Percentiles rank a stretch among this genome's conserved stretches.
Conservation (phyloP, 2,329 filamentous ascomycete genomes). For the Leptographium radiaticola region DNA sequence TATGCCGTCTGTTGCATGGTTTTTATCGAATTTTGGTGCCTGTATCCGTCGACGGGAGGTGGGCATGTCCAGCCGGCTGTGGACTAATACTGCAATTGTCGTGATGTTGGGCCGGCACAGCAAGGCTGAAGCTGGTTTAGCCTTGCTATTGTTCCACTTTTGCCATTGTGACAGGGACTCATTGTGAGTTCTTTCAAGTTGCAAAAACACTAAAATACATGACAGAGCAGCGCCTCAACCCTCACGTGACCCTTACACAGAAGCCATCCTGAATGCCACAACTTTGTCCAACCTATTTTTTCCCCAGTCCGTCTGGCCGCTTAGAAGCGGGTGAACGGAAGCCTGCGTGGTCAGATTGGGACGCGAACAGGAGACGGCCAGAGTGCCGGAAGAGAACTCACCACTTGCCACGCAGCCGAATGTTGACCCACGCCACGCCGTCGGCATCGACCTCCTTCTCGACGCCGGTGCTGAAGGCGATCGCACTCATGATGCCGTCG, state of each 20-base stretch:
- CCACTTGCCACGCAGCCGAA: constrained; percentile 77
- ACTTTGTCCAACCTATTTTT: too few species aligned
- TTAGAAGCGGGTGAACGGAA: constrained; percentile 24
- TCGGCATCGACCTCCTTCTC: constrained; percentile 86
- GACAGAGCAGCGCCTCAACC: too few species aligned
- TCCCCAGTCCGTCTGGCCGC: neutral
- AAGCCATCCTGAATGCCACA: too few species aligned
- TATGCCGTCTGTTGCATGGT: too few species aligned
- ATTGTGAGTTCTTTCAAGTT: too few species aligned
- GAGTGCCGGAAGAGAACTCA: constrained; percentile 25
- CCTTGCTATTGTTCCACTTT: constrained; percentile 10
- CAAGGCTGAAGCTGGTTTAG: neutral
- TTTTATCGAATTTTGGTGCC: too few species aligned
- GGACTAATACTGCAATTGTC: neutral
- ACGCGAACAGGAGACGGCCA: neutral
- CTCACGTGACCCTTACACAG: too few species aligned
- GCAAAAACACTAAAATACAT: too few species aligned
- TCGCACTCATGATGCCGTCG: constrained; percentile 94
- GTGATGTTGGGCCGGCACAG: neutral
- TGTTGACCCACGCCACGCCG: constrained; percentile 71
- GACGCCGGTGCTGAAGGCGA: constrained; percentile 78
- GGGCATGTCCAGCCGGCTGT: too few species aligned
- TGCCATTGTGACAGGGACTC: constrained; percentile 1
- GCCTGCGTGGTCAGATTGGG: constrained; percentile 13
- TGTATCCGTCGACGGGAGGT: too few species aligned